Conservation (phyloP, 371 early-diverging fungal species). For the Dinochytrium kinnereticum region DNA sequence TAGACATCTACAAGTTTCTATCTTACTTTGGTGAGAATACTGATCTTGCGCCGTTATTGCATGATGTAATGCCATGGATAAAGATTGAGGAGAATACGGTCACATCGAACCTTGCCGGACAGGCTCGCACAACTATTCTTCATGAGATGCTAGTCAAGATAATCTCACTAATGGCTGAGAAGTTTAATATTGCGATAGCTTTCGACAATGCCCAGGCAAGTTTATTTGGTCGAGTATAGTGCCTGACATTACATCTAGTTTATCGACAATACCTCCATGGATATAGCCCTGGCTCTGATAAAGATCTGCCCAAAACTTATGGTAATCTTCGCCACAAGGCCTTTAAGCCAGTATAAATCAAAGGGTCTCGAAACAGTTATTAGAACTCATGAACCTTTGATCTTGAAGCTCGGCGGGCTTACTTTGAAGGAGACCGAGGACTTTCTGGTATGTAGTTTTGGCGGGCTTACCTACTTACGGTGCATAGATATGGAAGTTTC, state of each 20-base stretch:
- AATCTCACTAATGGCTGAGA: neutral
- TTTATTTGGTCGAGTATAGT: neutral
- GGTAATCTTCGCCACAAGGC: neutral
- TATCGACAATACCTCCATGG: slow-evolving; percentile 11
- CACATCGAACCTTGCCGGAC: neutral
- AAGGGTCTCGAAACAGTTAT: neutral
- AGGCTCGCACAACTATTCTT: neutral
- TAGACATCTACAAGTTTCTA: slow-evolving; percentile 5
- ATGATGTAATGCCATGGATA: slow-evolving; percentile 18
- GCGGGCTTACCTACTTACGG: neutral
- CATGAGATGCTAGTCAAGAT: slow-evolving; percentile 1
- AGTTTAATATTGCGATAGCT: neutral
- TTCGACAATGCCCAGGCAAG: slow-evolving; percentile 19
- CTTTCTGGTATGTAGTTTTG: slow-evolving; percentile 6
- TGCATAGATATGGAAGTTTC: slow-evolving; percentile 35
- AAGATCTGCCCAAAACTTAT: neutral
- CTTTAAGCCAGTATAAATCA: neutral
- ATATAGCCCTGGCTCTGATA: neutral
- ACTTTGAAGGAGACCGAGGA: slow-evolving; percentile 14
- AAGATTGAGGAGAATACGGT: slow-evolving; percentile 7
- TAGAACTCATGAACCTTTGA: neutral
- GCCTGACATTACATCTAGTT: neutral
- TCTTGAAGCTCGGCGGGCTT: neutral
- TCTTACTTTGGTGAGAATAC: slow-evolving; percentile 14
- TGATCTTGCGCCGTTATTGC: neutral